Evolutionary conservation across 169 alveolate genomes (phyloP), one percentile per base, ranked within the genome.

Genomic region (Plasmodium malariae): DNA sequence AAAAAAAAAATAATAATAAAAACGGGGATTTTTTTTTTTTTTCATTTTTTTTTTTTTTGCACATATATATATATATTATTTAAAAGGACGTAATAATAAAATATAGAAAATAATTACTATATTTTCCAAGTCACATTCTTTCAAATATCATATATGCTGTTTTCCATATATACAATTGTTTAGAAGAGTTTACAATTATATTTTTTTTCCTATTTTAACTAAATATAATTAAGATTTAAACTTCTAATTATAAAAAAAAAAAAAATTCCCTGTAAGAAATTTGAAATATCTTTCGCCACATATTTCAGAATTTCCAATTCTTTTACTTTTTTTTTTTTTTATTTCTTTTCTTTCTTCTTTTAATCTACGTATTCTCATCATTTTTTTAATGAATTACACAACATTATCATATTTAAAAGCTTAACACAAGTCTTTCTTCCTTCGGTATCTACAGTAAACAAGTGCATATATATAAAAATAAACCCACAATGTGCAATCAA

Each of bases 281-380:
- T 24, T 69, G 85, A 80, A 80, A 80, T 80, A 80, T 30, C 90
- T 80, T 80, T 80, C 90, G 90, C 90, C 90, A 80, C 54, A 51
- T 80, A 63, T 65, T 80, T 80, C 55, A 37, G 11, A 63, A 70
- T 37, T 65, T 80, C 69, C 60, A 28, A 37, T 36, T 48, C n/a
- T 30, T 60, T 57, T 80, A 49, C 49, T 63, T 51, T 49, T 65
- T 30, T 60, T 57, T 80, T 65, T 65, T 63, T 51, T 49, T 65
- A 19, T 80, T 65, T 54, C 72, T 67, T 65, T 80, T 67, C 72
- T 80, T 68, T 65, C 5, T 80, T 54, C 49, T 62, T 60, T 32
- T 6, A 59, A 40, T 19, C 14, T 34, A 14, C 24, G 67, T 74
- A 30, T 49, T 57, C 51, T 80, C 90, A 80, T 80, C 90, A 80